Base-by-base conservation (phyloP, 2,329 filamentous ascomycete genomes). In the Fusarium brachygibbosum region DNA sequence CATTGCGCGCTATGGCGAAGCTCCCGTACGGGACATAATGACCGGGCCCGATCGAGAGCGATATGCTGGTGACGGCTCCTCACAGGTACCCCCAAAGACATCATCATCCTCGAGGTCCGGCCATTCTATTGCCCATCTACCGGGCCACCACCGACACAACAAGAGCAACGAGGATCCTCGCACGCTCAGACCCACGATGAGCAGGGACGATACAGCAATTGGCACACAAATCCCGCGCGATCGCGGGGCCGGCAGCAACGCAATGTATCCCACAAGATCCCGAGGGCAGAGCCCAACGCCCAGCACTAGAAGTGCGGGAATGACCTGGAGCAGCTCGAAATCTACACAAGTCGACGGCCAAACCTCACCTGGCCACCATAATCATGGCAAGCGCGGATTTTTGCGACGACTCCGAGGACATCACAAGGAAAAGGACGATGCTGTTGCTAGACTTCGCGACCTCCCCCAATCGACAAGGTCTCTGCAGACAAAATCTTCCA, bases 241-340 rank as follows among this genome's bases (percentile, higher is more conserved):
- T 81, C 75, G 88, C 86, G 76, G 89, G 90, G 83, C 80, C 34
- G 81, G 79, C 51, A 83, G 83, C 31, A 75, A 78, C 35, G 55
- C 55, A 41, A 82, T 85, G 84, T 77, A 86, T 82, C 70, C 76
- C 70, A 78, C 82, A 48, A 80, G 80, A 65, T 84, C 85, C 23
- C 90, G 94, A 69, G 90, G 93, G 14, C 88, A 92, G 64, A 97
- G 94, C 79, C 93, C 94, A 28, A 93, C 93, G 1, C 92, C 94
- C 10, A 96, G 93, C 78, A 84, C 87, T 41, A 87, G 87, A 71
- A 93, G 91, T 75, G 85, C 82, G 23, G 76, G 78, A 82, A 70
- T 74, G 54, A 69, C 71, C 29, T 80, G 79, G 52, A 79, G 87
- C 79, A 76, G 48, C 34, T 51, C 84, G 77, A 84, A 83, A 74